Base-by-base conservation (phyloP, 225 moss, liverwort and hornwort genomes). In the Marchantia paleacea region DNA sequence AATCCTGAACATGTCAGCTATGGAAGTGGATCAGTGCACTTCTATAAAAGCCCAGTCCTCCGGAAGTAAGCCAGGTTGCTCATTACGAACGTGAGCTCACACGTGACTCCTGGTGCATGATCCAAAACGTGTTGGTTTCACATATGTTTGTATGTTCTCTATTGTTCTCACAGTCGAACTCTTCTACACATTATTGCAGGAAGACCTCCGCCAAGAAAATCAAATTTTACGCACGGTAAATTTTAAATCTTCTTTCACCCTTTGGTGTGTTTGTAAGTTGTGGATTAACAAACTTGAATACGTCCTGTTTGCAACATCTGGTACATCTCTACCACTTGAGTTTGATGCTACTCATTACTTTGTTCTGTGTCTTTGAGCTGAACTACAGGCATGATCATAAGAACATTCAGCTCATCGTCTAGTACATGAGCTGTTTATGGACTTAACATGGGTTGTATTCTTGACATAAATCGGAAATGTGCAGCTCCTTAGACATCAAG, bases 171-270 rank as follows among this genome's bases (percentile, higher is more conserved):
- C 12, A 78, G 75, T 52, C 19, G 53, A 25, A 75, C 14, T 19
- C 50, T 49, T 12, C 11, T 28, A 15, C 54, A 55, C 25, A 11
- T 55, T 75, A 52, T 29, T 39, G 73, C 80, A 86, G 89, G 67
- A 83, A n/a, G 80, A 80, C 2, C 76, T 89, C 30, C 89, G 80
- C 14, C 80, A 83, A 55, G 86, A 89, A 69, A 86, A 89, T 68
- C 86, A 89, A 50, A 83, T 89, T 58, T 22, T 89, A 39, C 89
- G 85, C 79, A 89, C 69, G 82, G 88, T 89, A 87, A 52, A 57
- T 24, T 8, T 66, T 26, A 66, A 66, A 26, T 39, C 39, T 26
- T 66, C 28, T 19, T 3, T 11, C 72, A 49, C 72, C 19, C 22
- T 25, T 50, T 52, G 16, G 47, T 20, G 39, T 72, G 6, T 12